These are phyloP conservation scores for Acacia acuminata DNA, from an alignment of 306 rosid species.

Conservation along the genomic window DNA sequence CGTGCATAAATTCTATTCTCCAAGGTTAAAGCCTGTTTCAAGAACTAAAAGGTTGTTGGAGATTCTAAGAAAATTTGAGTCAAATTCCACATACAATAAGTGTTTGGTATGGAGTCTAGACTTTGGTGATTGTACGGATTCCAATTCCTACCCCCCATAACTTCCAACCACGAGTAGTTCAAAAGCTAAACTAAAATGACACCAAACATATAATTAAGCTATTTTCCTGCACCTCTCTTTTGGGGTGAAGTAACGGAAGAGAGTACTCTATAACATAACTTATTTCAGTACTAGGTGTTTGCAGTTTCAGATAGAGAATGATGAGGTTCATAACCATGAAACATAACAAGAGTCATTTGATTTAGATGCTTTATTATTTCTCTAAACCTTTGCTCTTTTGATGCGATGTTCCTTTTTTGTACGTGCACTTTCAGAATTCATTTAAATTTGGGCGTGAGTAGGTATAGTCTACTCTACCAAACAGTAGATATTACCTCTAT, in stretches of 20 bases:
- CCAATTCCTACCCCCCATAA: background rate
- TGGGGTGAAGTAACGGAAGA: background rate
- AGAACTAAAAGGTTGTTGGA: background rate
- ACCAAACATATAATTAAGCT: background rate
- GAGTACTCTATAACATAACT: background rate
- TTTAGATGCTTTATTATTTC: background rate
- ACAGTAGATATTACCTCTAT: conserved; percentile 59
- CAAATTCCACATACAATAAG: background rate
- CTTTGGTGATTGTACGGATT: background rate
- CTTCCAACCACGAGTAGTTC: background rate
- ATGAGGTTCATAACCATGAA: background rate
- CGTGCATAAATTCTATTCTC: background rate
- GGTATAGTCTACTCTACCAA: conserved; percentile 11
- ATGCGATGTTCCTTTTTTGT: background rate
- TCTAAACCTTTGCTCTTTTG: background rate
- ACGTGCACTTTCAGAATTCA: background rate
- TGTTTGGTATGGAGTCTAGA: background rate
- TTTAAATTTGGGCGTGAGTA: background rate
- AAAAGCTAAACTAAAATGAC: background rate
- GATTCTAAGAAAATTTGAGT: background rate
- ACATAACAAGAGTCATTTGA: background rate
- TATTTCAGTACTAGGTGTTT: background rate
- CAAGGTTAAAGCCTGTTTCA: conserved; percentile 11
- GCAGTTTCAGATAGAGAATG: background rate
- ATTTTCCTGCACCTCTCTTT: background rate